phyloP scores from a whole-genome alignment of 345 rosid species.

The Durio zibethinus region DNA sequence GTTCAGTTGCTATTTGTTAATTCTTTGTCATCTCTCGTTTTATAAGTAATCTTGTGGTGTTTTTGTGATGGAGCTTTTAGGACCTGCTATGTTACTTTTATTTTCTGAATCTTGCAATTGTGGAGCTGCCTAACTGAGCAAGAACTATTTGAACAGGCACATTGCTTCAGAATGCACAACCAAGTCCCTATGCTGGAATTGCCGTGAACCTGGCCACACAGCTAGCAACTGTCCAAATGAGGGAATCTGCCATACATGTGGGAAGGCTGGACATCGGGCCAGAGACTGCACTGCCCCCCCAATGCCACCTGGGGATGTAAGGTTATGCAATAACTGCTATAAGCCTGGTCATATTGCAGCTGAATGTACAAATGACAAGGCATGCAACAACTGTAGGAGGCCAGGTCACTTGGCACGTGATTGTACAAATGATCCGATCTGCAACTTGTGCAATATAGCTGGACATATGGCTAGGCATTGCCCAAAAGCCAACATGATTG shows the following conservation, averaged over 20 bases:
- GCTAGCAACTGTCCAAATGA: constrained; percentile 84
- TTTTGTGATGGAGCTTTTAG: background rate
- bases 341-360: constrained; percentile 86
- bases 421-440: constrained; percentile 70
- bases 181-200: constrained; percentile 89
- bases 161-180: constrained; percentile 90
- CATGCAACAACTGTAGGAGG: constrained; percentile 91
- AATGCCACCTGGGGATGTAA: constrained; percentile 65
- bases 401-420: constrained; percentile 92
- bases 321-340: constrained; percentile 92
- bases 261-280: constrained; percentile 90
- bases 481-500: constrained; percentile 53
- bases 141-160: constrained; percentile 51
- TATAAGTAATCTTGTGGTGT: background rate
- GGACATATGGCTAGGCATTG: constrained; percentile 87
- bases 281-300: constrained; percentile 75
- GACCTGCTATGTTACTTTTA: background rate
- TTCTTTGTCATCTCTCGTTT: background rate
- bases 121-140: constrained; percentile 4
- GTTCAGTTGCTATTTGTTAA: background rate
- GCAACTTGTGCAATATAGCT: constrained; percentile 70
- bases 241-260: constrained; percentile 96
- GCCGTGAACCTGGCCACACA: constrained; percentile 90
- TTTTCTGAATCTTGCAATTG: background rate
- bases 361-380: constrained; percentile 89